Base-by-base conservation (phyloP, 371 early-diverging fungal species). In the Amoeboaphelidium protococcarum region DNA sequence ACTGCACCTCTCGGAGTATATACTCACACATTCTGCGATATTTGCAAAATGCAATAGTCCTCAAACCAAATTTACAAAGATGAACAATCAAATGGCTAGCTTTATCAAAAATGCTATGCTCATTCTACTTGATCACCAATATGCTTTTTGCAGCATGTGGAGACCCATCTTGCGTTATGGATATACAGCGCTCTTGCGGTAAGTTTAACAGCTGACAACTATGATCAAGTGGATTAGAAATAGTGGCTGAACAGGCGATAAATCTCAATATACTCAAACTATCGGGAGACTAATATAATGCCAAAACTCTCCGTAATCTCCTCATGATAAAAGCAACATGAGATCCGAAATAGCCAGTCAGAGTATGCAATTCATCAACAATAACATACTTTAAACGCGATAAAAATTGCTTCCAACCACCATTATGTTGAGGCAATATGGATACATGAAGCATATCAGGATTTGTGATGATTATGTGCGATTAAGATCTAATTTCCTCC, bases 391-490 rank as follows among this genome's bases (percentile, higher is more conserved):
- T 58, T 40, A 84, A 48, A 1, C 59, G 45, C 1, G 23, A 26
- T 25, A 77, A 53, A 52, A 79, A 73, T 16, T 45, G 23, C 3
- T 42, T 52, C 83, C 83, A 84, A n/a, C n/a, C n/a, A 21, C 52
- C 47, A 13, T 45, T 45, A 1, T 60, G 53, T 47, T 68, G 61
- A 0, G 81, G 82, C 37, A 80, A 56, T 42, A 83, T 69, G 1
- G 74, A 57, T 45, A 66, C 54, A 54, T 84, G 83, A 4, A 84
- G 56, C 62, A 78, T 81, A 50, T 84, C 85, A 1, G 81, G 81
- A 54, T 84, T 84, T 10, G 81, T 82, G 26, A 82, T 64, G 1
- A 82, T 60, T 0, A 84, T 62, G 13, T 61, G 61, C 0, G 70
- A 60, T n/a, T 50, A 47, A 4, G 59, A 55, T 19, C 77, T 55